Percentiles rank a stretch among this genome's conserved stretches.
Evolutionary conservation across 2,329 filamentous ascomycete genomes (phyloP).

Genomic region (Clarireedia paspali): DNA sequence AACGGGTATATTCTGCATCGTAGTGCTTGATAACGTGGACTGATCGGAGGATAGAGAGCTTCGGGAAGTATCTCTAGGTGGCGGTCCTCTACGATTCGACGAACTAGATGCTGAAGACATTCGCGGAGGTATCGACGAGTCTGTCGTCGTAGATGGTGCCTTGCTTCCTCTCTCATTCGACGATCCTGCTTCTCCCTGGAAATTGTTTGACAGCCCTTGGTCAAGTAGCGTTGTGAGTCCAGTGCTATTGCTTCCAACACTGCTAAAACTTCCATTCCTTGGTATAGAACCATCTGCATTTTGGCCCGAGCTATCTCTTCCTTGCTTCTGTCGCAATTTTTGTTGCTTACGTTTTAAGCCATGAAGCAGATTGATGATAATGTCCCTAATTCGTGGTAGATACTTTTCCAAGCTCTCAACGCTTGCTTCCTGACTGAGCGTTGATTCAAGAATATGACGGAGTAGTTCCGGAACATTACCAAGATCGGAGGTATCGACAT

Average conservation of each 20-base stretch:
- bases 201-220: constrained; percentile 37
- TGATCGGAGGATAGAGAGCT: constrained; percentile 47
- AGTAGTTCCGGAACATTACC: constrained; percentile 91
- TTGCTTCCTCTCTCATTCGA: constrained; percentile 18
- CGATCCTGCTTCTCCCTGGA: constrained; percentile 15
- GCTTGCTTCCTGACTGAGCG: constrained; percentile 91
- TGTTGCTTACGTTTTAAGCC: constrained; percentile 96
- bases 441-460: constrained; percentile 87
- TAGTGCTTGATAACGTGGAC: constrained; percentile 64
- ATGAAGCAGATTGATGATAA: constrained; percentile 95
- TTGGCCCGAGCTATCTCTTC: constrained; percentile 35
- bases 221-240: constrained; percentile 51
- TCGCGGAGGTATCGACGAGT: constrained; percentile 39
- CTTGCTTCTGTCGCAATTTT: constrained; percentile 61
- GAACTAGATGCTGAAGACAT: constrained; percentile 27
- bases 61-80: constrained; percentile 44
- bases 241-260: constrained; percentile 48
- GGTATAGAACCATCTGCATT: constrained; percentile 22
- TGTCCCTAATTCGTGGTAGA: constrained; percentile 88
- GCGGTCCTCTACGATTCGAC: constrained; percentile 16
- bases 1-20: constrained; percentile 69
- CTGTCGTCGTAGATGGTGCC: constrained; percentile 12
- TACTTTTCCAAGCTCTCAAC: constrained; percentile 90
- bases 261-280: constrained; percentile 49
- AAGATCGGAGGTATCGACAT: constrained; percentile 88